phyloP scores from a whole-genome alignment of 116 monocot species.

The Posidonia oceanica region DNA sequence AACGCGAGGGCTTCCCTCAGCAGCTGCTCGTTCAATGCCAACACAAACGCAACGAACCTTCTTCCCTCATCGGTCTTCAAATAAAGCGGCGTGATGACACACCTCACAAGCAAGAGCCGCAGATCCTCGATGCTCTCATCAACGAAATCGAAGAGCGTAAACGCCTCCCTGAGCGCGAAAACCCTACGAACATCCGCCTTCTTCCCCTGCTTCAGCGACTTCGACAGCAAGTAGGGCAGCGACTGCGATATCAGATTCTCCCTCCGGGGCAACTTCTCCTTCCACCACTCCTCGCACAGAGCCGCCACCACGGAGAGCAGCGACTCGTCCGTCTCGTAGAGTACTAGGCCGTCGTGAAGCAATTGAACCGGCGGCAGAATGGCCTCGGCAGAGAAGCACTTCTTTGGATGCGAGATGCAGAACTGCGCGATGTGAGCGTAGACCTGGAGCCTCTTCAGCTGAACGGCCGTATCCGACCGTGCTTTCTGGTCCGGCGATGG shows the following conservation, averaged over 20 bases:
- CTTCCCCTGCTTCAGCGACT: constrained; percentile 40
- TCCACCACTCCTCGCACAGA: constrained; percentile 86
- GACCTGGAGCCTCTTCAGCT: constrained; percentile 22
- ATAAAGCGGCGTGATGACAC: constrained; percentile 64
- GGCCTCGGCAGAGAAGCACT: constrained; percentile 31
- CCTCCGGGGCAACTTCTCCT: constrained; percentile 42
- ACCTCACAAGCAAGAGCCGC: constrained; percentile 52
- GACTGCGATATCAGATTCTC: constrained; percentile 63
- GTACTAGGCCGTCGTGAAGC: constrained; percentile 70
- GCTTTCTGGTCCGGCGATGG: too few species aligned
- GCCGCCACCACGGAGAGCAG: constrained; percentile 43
- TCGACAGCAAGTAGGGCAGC: constrained; percentile 67
- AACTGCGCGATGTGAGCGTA: constrained; percentile 27
- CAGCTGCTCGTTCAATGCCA: constrained; percentile 52
- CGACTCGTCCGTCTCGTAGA: constrained; percentile 33
- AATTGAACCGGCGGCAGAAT: constrained; percentile 39
- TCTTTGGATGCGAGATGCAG: constrained; percentile 54
- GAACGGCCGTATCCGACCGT: constrained; percentile 10
- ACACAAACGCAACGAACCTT: constrained; percentile 39
- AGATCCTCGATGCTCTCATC: constrained; percentile 87
- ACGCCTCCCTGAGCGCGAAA: constrained; percentile 59
- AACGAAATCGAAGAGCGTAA: constrained; percentile 58
- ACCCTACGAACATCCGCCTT: constrained; percentile 51
- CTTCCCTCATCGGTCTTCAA: constrained; percentile 84
- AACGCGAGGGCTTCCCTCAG: constrained; percentile 58